Evolutionary conservation across 805 yeast genomes (phyloP), one percentile per base, ranked within the genome.

Genomic region (Metschnikowia hibisci): DNA sequence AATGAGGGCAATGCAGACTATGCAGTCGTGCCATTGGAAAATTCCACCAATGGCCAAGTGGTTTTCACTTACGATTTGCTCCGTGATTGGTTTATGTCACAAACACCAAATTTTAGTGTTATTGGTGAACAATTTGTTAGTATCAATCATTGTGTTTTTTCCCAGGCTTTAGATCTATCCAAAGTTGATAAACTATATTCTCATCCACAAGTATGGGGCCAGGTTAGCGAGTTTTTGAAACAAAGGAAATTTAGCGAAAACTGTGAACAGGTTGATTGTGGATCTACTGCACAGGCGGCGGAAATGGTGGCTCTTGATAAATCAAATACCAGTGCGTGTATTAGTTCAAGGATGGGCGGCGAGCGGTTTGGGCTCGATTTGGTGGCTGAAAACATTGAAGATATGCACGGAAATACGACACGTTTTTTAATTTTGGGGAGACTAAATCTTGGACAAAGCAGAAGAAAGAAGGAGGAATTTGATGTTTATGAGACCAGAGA

Each of bases 181-280:
- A 60, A 71, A 11, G 74, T 89, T 40, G 63, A 58, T 12, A 76
- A 72, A 26, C 75, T 91, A 14, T 87, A 86, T 65, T 86, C 96
- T 3, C 99, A 91, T 63, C 97, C 99, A 2, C 99, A 91, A 62
- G 99, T 90, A 0, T 91, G 99, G 99, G 95, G 96, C 8, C 99
- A 91, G 60, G 82, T 87, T 39, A 67, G 74, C 3, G 60, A 67
- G 16, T 93, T 86, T 67, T 58, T 85, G 32, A 29, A n/a, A 39
- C 49, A 26, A 39, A 52, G 36, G 57, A 67, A 14, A 48, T 68
- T 57, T 45, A 57, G 32, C 43, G 58, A 61, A 16, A 67, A 51
- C n/a, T 53, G 76, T 27, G 74, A 73, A 40, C 73, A 64, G 46
- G 69, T 84, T 13, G 96, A 89, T 61, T 73, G 82, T 2, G 71